These are phyloP conservation scores for Tilletiaria anomala DNA, from an alignment of 1,284 basidiomycete species.

Conservation along the genomic window DNA sequence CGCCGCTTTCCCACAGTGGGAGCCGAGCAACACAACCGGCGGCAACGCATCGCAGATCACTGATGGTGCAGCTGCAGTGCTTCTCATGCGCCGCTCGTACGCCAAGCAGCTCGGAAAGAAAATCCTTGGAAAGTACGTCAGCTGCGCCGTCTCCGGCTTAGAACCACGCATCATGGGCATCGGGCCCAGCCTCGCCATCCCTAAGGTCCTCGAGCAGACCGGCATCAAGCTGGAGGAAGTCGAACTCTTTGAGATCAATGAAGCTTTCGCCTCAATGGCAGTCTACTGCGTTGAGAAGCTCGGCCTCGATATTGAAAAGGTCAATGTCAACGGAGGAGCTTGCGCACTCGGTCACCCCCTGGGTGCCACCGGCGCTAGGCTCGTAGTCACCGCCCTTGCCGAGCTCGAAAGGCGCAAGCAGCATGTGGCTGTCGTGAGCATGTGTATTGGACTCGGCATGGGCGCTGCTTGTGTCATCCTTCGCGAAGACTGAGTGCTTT, in stretches of 20 bases:
- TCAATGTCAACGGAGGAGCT: conserved; percentile 69
- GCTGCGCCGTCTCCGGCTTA: conserved; percentile 57
- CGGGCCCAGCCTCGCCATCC: conserved; percentile 59
- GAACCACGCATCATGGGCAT: conserved; percentile 62
- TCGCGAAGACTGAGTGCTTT: neutral
- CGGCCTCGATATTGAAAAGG: conserved; percentile 51
- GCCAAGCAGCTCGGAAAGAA: conserved; percentile 62
- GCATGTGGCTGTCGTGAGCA: conserved; percentile 70
- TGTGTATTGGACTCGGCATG: conserved; percentile 50
- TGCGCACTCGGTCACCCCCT: conserved; percentile 76
- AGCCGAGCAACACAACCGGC: conserved; percentile 61
- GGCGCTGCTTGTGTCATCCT: neutral
- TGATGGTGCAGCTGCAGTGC: conserved; percentile 69
- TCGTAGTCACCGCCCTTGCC: conserved; percentile 72
- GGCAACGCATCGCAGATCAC: conserved; percentile 70
- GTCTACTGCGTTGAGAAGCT: conserved; percentile 66
- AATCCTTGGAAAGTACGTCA: conserved; percentile 64
- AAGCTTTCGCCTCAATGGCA: conserved; percentile 77
- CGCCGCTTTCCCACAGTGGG: conserved; percentile 77
- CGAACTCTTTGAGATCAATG: conserved; percentile 77
- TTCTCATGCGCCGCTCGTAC: conserved; percentile 72
- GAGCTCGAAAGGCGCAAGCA: conserved; percentile 62
- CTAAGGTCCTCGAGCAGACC: conserved; percentile 51
- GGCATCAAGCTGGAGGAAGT: conserved; percentile 59
- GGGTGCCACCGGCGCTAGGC: conserved; percentile 74